Conservation (phyloP, 768 basidiomycete genomes). For the Mycena venus region DNA sequence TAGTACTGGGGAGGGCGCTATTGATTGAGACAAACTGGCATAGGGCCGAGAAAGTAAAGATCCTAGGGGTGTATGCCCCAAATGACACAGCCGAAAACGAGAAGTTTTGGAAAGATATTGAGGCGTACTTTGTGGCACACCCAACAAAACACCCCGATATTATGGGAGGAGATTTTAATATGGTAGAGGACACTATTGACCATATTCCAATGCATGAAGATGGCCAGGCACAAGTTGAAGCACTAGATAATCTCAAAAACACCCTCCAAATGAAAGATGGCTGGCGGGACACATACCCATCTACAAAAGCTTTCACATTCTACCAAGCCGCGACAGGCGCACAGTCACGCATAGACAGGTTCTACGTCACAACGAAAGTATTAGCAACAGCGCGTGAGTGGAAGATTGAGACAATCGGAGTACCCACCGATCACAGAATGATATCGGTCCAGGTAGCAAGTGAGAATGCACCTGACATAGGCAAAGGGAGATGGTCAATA, state of each 20-base stretch:
- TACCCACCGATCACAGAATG: background rate
- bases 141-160: conserved; percentile 21
- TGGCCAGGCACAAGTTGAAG: background rate
- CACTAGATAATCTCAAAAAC: conserved; percentile 11
- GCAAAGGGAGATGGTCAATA: too few relatives aligned
- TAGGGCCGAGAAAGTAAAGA: background rate
- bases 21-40: conserved; percentile 28
- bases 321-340: background rate
- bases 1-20: conserved; percentile 29
- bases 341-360: background rate
- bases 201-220: conserved; percentile 27
- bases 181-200: too few relatives aligned
- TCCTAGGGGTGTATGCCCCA: conserved; percentile 35
- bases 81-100: conserved; percentile 25
- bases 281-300: conserved; percentile 26
- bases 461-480: background rate
- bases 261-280: conserved; percentile 25
- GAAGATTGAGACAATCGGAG: too few relatives aligned
- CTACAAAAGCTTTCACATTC: background rate
- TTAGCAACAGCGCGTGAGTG: too few relatives aligned
- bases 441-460: background rate
- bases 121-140: background rate
- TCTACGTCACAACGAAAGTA: background rate
- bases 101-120: conserved; percentile 30
- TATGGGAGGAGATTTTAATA: too few relatives aligned